A percentile compares a stretch with the other conserved stretches of the same genome.
Conservation (phyloP, 2,329 filamentous ascomycete genomes). For the Sclerotinia trifoliorum region DNA sequence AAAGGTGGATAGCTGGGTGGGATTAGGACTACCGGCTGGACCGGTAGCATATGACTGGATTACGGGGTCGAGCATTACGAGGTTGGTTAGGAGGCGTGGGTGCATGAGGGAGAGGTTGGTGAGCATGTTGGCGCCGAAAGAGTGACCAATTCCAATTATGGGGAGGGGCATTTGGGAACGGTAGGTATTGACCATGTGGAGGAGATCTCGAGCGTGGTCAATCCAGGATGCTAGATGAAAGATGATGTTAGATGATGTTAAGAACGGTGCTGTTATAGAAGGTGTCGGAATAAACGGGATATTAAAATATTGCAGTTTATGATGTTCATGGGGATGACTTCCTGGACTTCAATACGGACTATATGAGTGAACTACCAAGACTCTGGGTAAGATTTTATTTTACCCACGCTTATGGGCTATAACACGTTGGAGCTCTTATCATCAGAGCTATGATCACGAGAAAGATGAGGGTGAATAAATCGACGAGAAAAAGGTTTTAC, state of each 20-base stretch:
- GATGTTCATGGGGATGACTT: background rate
- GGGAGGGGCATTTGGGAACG: constrained; percentile 74
- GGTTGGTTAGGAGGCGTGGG: constrained; percentile 72
- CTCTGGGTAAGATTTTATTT: too few relatives aligned
- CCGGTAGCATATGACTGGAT: constrained; percentile 54
- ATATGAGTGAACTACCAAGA: background rate
- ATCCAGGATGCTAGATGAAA: constrained; percentile 65
- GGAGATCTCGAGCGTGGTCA: constrained; percentile 78
- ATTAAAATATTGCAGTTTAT: background rate
- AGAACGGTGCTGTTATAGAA: background rate
- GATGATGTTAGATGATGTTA: constrained; percentile 39
- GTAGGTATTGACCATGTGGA: constrained; percentile 81
- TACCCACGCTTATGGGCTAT: background rate
- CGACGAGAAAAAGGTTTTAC: constrained; percentile 34
- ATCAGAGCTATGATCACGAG: background rate
- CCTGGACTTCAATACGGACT: background rate
- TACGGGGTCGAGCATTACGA: constrained; percentile 84
- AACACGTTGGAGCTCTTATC: background rate
- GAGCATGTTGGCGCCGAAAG: constrained; percentile 77
- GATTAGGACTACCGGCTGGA: constrained; percentile 40
- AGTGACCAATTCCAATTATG: constrained; percentile 81
- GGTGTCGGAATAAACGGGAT: background rate
- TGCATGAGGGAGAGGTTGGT: constrained; percentile 71
- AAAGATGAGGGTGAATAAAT: background rate
- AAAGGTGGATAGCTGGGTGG: constrained; percentile 61